A percentile compares a stretch with the other conserved stretches of the same genome.
These are phyloP conservation scores for Agroathelia rolfsii DNA, from an alignment of 1,284 basidiomycete genomes.

Conservation along the genomic window DNA sequence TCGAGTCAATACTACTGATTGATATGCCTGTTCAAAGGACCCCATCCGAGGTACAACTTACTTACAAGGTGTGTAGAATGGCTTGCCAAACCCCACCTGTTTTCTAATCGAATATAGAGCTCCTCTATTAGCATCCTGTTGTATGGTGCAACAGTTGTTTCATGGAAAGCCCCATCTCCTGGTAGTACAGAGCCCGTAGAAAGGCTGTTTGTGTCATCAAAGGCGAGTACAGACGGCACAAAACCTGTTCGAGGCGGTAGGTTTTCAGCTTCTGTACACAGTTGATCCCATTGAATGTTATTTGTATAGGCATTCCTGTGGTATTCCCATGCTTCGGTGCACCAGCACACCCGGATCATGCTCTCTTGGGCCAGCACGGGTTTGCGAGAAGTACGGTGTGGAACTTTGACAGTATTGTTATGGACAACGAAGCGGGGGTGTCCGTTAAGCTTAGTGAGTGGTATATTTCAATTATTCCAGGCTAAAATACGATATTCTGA, in stretches of 20 bases:
- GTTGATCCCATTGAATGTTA: no score
- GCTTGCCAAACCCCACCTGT: no score
- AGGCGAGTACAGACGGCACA: conserved; percentile 65
- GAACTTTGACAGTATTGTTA: conserved; percentile 53
- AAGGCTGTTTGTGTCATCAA: conserved; percentile 69
- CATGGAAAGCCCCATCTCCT: conserved; percentile 51
- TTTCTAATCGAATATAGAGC: no score
- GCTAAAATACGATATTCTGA: conserved; percentile 5
- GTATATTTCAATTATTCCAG: background rate
- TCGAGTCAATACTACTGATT: no score
- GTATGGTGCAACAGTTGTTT: conserved; percentile 78
- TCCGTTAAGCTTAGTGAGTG: conserved; percentile 63
- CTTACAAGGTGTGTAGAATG: no score
- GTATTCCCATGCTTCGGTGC: conserved; percentile 84
- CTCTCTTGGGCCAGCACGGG: conserved; percentile 72
- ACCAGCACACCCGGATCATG: conserved; percentile 63
- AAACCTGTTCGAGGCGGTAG: conserved; percentile 73
- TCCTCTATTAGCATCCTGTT: conserved; percentile 60
- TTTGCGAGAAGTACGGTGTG: conserved; percentile 72
- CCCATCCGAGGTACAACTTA: no score
- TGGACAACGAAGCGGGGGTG: conserved; percentile 63
- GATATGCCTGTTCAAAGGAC: no score
- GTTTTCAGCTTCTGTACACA: no score
- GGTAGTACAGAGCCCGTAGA: conserved; percentile 38
- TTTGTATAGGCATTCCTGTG: no score